phyloP scores from a whole-genome alignment of 2,329 filamentous ascomycete species.

The Penicillium sp. region DNA sequence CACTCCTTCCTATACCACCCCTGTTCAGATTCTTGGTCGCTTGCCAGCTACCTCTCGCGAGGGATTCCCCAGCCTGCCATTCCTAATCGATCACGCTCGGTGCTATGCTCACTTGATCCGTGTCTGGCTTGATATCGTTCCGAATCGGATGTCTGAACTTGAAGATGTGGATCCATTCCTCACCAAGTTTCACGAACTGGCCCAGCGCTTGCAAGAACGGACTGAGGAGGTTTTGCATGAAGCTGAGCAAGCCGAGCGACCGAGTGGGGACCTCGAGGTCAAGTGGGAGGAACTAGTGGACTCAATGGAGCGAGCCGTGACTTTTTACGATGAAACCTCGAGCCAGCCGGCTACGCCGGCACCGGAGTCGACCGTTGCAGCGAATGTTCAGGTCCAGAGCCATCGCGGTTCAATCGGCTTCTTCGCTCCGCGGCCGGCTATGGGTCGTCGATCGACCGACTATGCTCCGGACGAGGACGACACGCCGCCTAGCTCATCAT shows the following conservation, averaged over 20 bases:
- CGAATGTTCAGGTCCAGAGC: slow-evolving; percentile 25
- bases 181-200: slow-evolving; percentile 42
- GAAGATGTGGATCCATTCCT: slow-evolving; percentile 38
- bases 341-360: slow-evolving; percentile 38
- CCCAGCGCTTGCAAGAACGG: slow-evolving; percentile 39
- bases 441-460: slow-evolving; percentile 39
- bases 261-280: slow-evolving; percentile 43
- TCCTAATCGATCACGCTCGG: slow-evolving; percentile 81
- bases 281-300: slow-evolving; percentile 49
- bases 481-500: slow-evolving; percentile 44
- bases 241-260: slow-evolving; percentile 47
- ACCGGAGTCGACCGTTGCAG: slow-evolving; percentile 23
- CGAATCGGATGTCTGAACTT: slow-evolving; percentile 37
- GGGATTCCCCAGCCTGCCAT: slow-evolving; percentile 88
- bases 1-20: slow-evolving; percentile 85
- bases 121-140: slow-evolving; percentile 42
- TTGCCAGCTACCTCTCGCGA: slow-evolving; percentile 76
- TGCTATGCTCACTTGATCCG: slow-evolving; percentile 80
- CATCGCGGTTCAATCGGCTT: slow-evolving; percentile 42
- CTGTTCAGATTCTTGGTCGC: slow-evolving; percentile 79
- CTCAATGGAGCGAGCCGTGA: slow-evolving; percentile 43
- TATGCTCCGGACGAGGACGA: slow-evolving; percentile 40
- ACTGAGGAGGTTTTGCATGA: slow-evolving; percentile 44
- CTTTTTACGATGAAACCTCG: slow-evolving; percentile 39
- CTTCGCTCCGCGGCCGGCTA: slow-evolving; percentile 35